Base-by-base conservation (phyloP, 352 stramenopile species). In the Phytophthora capsici region DNA sequence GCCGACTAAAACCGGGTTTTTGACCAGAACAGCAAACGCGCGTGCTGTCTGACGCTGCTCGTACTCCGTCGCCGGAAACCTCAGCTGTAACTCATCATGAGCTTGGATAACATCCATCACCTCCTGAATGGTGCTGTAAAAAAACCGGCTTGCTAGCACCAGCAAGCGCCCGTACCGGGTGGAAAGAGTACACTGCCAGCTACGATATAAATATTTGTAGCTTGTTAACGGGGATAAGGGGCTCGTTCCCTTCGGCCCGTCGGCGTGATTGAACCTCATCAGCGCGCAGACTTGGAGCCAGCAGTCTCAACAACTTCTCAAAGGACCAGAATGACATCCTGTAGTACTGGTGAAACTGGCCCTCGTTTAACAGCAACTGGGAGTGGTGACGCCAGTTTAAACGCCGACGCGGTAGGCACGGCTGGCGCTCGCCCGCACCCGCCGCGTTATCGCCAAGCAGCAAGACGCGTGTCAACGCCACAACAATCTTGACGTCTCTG, bases 201-300 rank as follows among this genome's bases (percentile, higher is more conserved):
- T 46, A 64, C 9, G 56, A 51, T 7, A 64, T 26, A 8, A 6
- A 64, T 36, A 64, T 50, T 20, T 64, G 56, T 4, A 56, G 6
- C n/a, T 63, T 63, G 55, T 56, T 63, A 16, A 63, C 55, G 1
- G 55, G 55, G 1, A 34, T 19, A 3, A 56, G 4, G 13, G 34
- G 22, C 6, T 14, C 12, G 6, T 12, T 36, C 1, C 44, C 55
- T 12, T 44, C 56, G 9, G 32, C 43, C 7, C 43, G 43, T n/a
- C 34, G 25, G 9, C 54, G 43, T 8, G 44, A 63, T 30, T 55
- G 55, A 5, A 17, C 20, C 16, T 23, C 52, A 12, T 51, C 41
- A 6, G 45, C 40, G 7, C 7, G 53, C 4, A 54, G 43, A 25
- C 43, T 62, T 37, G 30, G 41, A 8, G 17, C 44, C 19, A 62